Evolutionary conservation across 768 basidiomycete species (phyloP).

Genomic region (Psilocybe azurescens): DNA sequence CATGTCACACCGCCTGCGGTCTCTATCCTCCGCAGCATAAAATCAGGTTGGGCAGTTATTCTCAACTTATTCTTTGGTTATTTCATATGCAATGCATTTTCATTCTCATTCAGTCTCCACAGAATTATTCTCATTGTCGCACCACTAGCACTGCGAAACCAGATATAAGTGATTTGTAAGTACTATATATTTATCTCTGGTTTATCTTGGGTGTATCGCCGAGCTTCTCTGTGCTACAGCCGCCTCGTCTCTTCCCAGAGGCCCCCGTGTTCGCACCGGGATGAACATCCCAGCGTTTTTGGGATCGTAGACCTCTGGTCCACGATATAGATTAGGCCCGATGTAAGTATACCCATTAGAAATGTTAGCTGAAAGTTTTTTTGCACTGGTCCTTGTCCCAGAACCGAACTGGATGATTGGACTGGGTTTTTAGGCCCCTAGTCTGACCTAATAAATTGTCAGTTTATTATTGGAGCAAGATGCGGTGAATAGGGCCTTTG

Average conservation of each 20-base stretch:
- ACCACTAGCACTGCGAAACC: not conserved
- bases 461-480: not conserved
- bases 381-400: not conserved
- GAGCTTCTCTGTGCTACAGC: not conserved
- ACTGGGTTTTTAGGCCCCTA: conserved; percentile 3
- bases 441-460: not conserved
- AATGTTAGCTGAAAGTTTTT: not conserved
- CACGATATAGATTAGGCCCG: conserved; percentile 3
- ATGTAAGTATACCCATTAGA: not conserved
- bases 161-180: not conserved
- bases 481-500: not conserved
- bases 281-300: conserved; percentile 2
- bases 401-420: conserved; percentile 11
- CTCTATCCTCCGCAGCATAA: not conserved
- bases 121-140: not conserved
- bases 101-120: not conserved
- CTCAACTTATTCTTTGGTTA: too few species aligned
- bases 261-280: not conserved
- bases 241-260: not conserved
- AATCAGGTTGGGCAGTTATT: not conserved
- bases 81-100: not conserved
- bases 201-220: not conserved
- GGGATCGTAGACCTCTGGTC: conserved; percentile 1
- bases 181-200: conserved; percentile 1
- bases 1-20: conserved; percentile 16